Conservation (phyloP, 1,284 basidiomycete genomes). For the Sporisorium iseilematis-ciliati region DNA sequence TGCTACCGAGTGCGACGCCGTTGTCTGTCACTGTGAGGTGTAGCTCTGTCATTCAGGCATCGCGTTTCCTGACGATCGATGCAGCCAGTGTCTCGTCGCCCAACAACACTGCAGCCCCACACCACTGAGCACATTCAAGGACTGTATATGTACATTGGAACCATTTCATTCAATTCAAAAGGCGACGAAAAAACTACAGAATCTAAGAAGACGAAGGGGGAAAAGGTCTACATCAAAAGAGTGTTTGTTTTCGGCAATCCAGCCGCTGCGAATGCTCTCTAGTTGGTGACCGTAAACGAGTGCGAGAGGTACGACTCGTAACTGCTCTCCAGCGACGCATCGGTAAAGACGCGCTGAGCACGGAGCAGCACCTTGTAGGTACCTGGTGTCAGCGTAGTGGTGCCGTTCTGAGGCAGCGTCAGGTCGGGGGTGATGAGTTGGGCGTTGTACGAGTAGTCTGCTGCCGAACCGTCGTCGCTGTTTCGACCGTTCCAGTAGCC, state of each 20-base stretch:
- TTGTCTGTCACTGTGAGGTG: no score
- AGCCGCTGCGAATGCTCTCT: no score
- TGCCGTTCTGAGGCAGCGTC: conserved; percentile 37
- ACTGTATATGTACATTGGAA: background rate
- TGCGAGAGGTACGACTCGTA: conserved; percentile 74
- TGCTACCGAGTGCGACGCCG: no score
- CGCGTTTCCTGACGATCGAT: no score
- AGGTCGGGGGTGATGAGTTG: conserved; percentile 30
- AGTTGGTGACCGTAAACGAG: conserved; percentile 47
- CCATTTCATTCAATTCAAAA: background rate
- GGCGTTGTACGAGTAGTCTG: conserved; percentile 45
- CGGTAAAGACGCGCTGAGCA: conserved; percentile 75
- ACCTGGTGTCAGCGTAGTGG: conserved; percentile 74
- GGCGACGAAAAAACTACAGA: background rate
- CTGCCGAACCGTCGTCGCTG: conserved; percentile 31
- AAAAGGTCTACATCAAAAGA: no score
- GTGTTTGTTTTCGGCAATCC: background rate
- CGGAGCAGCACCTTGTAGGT: conserved; percentile 76
- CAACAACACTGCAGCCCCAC: no score
- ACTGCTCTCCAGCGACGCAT: conserved; percentile 74
- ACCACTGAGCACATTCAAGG: no score
- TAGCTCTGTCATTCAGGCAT: no score
- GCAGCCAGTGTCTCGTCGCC: no score
- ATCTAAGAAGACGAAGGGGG: background rate
- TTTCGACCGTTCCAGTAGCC: conserved; percentile 47